Evolutionary conservation across 2,329 filamentous ascomycete species (phyloP).

Genomic region (Davidsoniella neocaledoniae): DNA sequence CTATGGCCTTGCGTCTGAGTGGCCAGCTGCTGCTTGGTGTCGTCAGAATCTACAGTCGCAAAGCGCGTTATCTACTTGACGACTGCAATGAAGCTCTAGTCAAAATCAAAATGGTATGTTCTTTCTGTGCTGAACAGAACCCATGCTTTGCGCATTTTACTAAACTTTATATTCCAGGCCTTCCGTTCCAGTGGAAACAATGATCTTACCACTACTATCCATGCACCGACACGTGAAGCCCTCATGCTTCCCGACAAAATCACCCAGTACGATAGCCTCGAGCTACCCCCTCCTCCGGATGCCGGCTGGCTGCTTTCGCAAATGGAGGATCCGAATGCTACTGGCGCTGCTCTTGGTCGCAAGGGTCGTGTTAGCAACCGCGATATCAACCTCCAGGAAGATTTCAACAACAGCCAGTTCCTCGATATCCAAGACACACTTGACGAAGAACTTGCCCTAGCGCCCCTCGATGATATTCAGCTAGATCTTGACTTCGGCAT

Average conservation of each 20-base stretch:
- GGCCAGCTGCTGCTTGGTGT: constrained; percentile 90
- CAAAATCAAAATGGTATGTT: constrained; percentile 90
- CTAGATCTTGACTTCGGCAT: constrained; percentile 61
- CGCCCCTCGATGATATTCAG: constrained; percentile 48
- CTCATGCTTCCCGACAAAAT: constrained; percentile 83
- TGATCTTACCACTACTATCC: constrained; percentile 72
- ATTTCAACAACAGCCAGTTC: constrained; percentile 63
- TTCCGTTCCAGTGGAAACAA: constrained; percentile 92
- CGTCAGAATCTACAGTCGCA: constrained; percentile 92
- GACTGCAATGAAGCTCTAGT: constrained; percentile 95
- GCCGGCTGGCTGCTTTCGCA: constrained; percentile 69
- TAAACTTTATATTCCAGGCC: constrained; percentile 39
- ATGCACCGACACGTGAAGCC: constrained; percentile 67
- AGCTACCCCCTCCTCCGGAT: constrained; percentile 69
- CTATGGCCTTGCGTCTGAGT: constrained; percentile 84
- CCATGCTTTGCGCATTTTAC: background rate
- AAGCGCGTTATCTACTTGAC: constrained; percentile 87
- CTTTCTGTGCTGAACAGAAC: no score
- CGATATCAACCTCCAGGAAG: constrained; percentile 52
- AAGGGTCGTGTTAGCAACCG: constrained; percentile 41
- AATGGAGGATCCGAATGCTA: constrained; percentile 43
- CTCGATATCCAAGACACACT: constrained; percentile 47
- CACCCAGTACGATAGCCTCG: constrained; percentile 72
- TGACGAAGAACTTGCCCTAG: constrained; percentile 40
- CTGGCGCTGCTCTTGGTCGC: constrained; percentile 32